Evolutionary conservation across 192 early-diverging fungal genomes (phyloP).

Genomic region (Allomyces macrogynus): DNA sequence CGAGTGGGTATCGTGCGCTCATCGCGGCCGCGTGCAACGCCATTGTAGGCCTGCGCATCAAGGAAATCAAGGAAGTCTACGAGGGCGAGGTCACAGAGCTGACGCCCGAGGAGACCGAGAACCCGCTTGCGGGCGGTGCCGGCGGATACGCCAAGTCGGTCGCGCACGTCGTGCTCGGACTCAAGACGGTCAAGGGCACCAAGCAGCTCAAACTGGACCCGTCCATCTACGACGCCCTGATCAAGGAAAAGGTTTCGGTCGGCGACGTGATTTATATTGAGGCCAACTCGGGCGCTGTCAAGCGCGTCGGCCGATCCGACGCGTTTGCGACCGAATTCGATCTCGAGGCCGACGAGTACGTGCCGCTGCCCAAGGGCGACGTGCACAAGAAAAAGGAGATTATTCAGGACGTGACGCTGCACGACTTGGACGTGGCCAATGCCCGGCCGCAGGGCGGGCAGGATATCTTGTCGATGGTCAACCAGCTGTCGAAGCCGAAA

Average conservation of each 20-base stretch:
- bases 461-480: constrained; percentile 97
- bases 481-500: constrained; percentile 92
- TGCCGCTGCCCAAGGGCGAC: constrained; percentile 93
- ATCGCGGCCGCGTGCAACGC: no score
- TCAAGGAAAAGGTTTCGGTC: constrained; percentile 88
- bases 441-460: constrained; percentile 90
- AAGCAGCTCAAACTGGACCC: constrained; percentile 95
- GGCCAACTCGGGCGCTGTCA: constrained; percentile 90
- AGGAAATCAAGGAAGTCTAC: constrained; percentile 98
- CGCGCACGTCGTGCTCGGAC: constrained; percentile 82
- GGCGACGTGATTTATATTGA: constrained; percentile 99
- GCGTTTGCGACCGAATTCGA: constrained; percentile 98
- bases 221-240: constrained; percentile 86
- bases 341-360: constrained; percentile 94
- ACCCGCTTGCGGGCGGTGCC: constrained; percentile 36
- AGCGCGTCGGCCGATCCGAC: constrained; percentile 92
- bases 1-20: background rate
- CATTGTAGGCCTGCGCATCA: constrained; percentile 72
- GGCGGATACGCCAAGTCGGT: constrained; percentile 96
- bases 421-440: constrained; percentile 94
- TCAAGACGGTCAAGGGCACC: constrained; percentile 96
- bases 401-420: constrained; percentile 90
- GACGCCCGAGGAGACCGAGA: constrained; percentile 92
- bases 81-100: constrained; percentile 97
- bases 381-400: constrained; percentile 99